Base-by-base conservation (phyloP, 345 rosid genomes). In the Eucalyptus grandis region DNA sequence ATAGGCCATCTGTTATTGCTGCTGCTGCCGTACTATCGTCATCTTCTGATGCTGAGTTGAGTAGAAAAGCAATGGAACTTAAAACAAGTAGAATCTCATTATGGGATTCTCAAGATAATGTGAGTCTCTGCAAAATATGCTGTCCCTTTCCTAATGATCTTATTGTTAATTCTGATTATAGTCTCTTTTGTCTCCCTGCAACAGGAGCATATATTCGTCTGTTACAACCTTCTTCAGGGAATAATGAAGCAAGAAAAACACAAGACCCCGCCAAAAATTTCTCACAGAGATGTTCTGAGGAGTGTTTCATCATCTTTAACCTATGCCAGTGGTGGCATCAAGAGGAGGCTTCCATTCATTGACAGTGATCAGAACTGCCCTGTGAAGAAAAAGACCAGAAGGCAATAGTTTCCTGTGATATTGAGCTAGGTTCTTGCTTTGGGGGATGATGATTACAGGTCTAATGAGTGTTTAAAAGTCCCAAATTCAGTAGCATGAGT, bases 21-120 rank as follows among this genome's bases (percentile, higher is more conserved):
- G 96, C 95, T 47, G 98, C 99, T n/a, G 94, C 95, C 85, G 92
- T 91, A 47, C 89, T 96, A 88, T 98, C 95, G 86, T 95, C 98
- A 87, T 90, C 93, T 49, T 90, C 94, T n/a, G 91, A 92, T 90
- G 80, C 46, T 81, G 88, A 87, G 87, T 94, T 96, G 91, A 94
- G 96, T 40, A 94, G 93, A 90, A 91, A 90, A 89, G 94, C 93
- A n/a, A 65, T 97, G 91, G 92, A 91, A 86, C 82, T 88, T 82
- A 95, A 94, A 94, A 87, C 95, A 88, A 91, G 93, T 85, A 87
- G 60, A 50, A 89, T 96, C 91, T 88, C 97, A 56, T 94, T 92
- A 27, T 90, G 95, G 93, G 92, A 91, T 49, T 93, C 95, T 83
- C 88, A 60, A 49, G 95, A 94, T 49, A 94, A 91, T 92, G 99